These are phyloP conservation scores for Citrus australasica DNA, from an alignment of 345 rosid genomes.

Conservation along the genomic window DNA sequence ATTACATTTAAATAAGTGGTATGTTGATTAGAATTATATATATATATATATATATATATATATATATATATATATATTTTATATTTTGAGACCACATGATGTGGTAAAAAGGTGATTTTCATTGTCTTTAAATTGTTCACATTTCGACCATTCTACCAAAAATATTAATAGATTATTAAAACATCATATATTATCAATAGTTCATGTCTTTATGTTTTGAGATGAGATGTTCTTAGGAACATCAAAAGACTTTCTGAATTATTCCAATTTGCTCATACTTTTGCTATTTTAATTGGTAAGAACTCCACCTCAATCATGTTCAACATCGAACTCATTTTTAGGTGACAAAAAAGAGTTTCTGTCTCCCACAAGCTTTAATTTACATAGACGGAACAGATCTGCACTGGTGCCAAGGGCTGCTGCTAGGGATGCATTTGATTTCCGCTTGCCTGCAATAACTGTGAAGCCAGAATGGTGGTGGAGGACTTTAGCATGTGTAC, in stretches of 20 bases:
- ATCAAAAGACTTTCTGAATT: not conserved
- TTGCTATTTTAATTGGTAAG: conserved; percentile 1
- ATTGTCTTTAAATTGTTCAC: not conserved
- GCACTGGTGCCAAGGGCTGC: conserved; percentile 23
- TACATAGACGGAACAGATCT: conserved; percentile 4
- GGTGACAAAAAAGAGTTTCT: not conserved
- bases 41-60: not conserved
- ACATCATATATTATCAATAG: not conserved
- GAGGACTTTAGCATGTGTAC: conserved; percentile 70
- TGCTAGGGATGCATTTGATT: conserved; percentile 36
- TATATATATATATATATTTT: not conserved
- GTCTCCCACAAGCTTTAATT: not conserved
- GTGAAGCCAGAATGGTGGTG: conserved; percentile 87
- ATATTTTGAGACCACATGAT: not conserved
- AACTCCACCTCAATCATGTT: not conserved
- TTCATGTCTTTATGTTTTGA: not conserved
- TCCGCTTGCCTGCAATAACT: conserved; percentile 37
- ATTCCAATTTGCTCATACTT: not conserved
- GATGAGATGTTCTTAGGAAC: conserved; percentile 3
- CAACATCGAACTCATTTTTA: conserved; percentile 1
- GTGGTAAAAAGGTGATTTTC: not conserved
- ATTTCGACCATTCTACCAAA: not conserved
- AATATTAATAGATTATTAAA: not conserved
- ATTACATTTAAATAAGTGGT: not conserved
- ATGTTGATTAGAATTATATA: not conserved